Evolutionary conservation across 805 yeast species (phyloP).

Genomic region (Saccharomycopsis sp.): DNA sequence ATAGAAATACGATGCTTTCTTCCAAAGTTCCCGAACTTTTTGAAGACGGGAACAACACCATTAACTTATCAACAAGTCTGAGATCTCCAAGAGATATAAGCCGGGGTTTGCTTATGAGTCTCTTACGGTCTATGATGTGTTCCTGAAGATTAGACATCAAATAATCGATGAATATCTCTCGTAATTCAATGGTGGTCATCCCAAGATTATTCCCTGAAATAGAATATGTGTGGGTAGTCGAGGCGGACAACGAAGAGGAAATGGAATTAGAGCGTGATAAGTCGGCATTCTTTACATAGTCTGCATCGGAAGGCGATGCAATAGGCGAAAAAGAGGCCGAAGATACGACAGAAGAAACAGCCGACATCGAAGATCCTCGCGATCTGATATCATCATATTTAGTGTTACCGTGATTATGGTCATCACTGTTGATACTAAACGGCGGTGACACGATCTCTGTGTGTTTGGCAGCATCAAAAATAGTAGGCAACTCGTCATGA

Average conservation of each 20-base stretch:
- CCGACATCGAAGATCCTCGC: conserved; percentile 3
- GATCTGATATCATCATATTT: not conserved
- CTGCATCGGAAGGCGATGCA: not conserved
- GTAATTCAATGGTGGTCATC: not conserved
- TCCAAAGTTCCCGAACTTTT: conserved; percentile 7
- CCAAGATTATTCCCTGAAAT: not conserved
- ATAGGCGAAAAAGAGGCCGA: conserved; percentile 7
- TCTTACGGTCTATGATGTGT: not conserved
- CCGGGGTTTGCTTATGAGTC: not conserved
- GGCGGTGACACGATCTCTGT: not conserved
- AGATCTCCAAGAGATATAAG: conserved; percentile 14
- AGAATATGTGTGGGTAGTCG: conserved; percentile 14
- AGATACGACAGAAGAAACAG: conserved; percentile 10
- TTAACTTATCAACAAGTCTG: conserved; percentile 16
- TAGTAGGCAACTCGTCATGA: not conserved
- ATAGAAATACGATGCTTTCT: conserved; percentile 11
- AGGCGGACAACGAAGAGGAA: conserved; percentile 4
- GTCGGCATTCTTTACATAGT: not conserved
- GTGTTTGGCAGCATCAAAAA: not conserved
- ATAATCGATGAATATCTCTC: conserved; percentile 7
- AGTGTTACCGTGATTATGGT: not conserved
- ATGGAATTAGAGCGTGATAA: conserved; percentile 14
- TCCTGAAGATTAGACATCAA: conserved; percentile 4
- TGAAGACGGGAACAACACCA: conserved; percentile 4
- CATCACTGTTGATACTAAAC: not conserved